A percentile compares a stretch with the other conserved stretches of the same genome.
Evolutionary conservation across 2,329 filamentous ascomycete species (phyloP).

Genomic region (Trichophyton simii): DNA sequence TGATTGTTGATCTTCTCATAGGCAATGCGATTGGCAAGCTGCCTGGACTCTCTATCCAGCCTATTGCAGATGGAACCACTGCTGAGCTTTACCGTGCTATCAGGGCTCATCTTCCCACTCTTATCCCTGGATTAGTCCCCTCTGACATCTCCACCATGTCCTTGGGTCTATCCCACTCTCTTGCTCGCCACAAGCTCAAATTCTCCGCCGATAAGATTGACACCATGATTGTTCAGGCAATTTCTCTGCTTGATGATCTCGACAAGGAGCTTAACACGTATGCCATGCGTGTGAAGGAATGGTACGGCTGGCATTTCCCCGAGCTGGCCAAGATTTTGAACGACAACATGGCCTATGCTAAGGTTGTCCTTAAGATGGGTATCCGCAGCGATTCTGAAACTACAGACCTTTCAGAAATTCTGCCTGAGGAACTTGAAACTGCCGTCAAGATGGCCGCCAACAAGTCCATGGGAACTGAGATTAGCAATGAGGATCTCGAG

Average conservation of each 20-base stretch:
- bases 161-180: constrained; percentile 88
- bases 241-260: constrained; percentile 83
- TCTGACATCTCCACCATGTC: constrained; percentile 89
- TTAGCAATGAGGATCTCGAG: constrained; percentile 79
- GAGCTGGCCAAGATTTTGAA: constrained; percentile 95
- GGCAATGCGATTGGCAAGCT: constrained; percentile 84
- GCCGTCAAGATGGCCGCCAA: constrained; percentile 90
- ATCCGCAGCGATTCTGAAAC: constrained; percentile 69
- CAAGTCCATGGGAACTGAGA: constrained; percentile 97
- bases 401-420: constrained; percentile 72
- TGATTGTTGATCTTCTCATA: constrained; percentile 13
- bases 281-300: constrained; percentile 98
- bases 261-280: constrained; percentile 99
- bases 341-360: constrained; percentile 89
- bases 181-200: constrained; percentile 95
- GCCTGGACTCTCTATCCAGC: constrained; percentile 71
- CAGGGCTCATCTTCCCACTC: constrained; percentile 74
- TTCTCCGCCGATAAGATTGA: constrained; percentile 98
- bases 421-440: constrained; percentile 87
- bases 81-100: constrained; percentile 89
- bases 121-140: constrained; percentile 77
- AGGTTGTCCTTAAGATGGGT: constrained; percentile 76
- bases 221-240: constrained; percentile 97
- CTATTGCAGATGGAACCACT: constrained; percentile 69
- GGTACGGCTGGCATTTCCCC: constrained; percentile 99